Base-by-base conservation (phyloP, 208 protist species). In the Trypanosoma conorhini region DNA sequence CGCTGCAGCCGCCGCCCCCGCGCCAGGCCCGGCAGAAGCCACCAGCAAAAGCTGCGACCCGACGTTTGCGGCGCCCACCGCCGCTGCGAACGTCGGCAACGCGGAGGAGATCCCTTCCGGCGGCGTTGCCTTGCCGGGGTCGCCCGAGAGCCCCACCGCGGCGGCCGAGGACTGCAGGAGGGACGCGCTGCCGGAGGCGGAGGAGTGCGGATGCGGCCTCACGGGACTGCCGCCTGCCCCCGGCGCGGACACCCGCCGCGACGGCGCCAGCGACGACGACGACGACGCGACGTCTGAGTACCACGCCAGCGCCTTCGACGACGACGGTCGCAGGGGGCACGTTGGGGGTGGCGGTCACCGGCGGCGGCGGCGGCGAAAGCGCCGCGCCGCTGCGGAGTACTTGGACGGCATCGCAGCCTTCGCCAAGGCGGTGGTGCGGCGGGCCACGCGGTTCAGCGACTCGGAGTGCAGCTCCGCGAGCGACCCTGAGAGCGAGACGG, bases 361-460 rank as follows among this genome's bases (percentile, higher is more conserved):
- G 15, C 19, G 57, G 30, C 21, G 55, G 7, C 19, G 48, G 44
- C 38, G 28, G 22, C 26, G 17, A n/a, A 30, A 61, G 13, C 51
- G 51, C 24, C 12, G 9, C 24, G 12, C 22, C 38, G 52, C 15
- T 51, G 19, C 12, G 12, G 60, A 54, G n/a, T 68, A 54, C 21
- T 48, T 81, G n/a, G 17, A 52, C 26, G 72, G 65, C 30, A 64
- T 85, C 24, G 40, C 35, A 2, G 72, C 78, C 19, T 85, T 89
- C 52, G 68, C 81, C n/a, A 52, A 59, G 19, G 79, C 77, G 10
- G 79, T 89, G 56, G 80, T 80, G 42, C 64, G 71, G 22, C 80
- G 84, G 51, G 81, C 82, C 12, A 72, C 83, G 58, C 59, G 54
- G 22, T 86, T 86, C 40, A 66, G 71, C 31, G 79, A 81, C 58